Conservation (phyloP, 73 alveolate species). For the Effrenium voratum region DNA sequence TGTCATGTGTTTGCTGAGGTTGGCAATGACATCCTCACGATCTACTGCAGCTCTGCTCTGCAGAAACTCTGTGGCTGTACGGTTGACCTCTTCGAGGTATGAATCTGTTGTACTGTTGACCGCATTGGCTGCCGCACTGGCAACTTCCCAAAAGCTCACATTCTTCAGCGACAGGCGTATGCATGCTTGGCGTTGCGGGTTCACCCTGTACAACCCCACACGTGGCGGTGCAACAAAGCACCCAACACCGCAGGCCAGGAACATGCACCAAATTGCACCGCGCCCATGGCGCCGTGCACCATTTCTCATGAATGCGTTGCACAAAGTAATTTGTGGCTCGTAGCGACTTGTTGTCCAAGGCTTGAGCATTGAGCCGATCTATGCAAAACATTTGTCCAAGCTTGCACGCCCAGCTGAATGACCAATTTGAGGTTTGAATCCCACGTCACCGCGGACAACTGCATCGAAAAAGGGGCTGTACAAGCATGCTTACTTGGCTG, state of each 20-base stretch:
- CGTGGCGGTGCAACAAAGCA: slow-evolving; percentile 85
- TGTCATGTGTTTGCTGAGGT: slow-evolving; percentile 22
- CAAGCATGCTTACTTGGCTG: no score
- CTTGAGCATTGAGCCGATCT: no score
- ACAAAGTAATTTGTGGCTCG: no score
- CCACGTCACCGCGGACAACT: no score
- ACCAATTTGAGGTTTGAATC: no score
- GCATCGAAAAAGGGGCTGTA: no score
- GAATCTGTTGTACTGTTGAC: slow-evolving; percentile 58
- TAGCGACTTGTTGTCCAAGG: no score
- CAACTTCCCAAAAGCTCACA: slow-evolving; percentile 67
- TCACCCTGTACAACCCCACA: slow-evolving; percentile 66
- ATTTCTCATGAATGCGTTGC: slow-evolving; percentile 72
- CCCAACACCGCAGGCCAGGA: slow-evolving; percentile 69
- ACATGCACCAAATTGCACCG: slow-evolving; percentile 73
- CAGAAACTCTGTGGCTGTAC: slow-evolving; percentile 48
- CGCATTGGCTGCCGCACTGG: slow-evolving; percentile 57
- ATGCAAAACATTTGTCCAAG: no score
- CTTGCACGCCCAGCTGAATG: no score
- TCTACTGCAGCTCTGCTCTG: slow-evolving; percentile 50
- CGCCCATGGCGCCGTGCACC: slow-evolving; percentile 79
- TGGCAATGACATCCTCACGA: slow-evolving; percentile 57
- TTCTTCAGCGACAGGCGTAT: slow-evolving; percentile 70
- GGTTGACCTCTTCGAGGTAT: slow-evolving; percentile 42
- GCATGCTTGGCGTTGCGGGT: slow-evolving; percentile 68